Evolutionary conservation across 2,329 filamentous ascomycete genomes (phyloP).

Genomic region (Aquanectria penicillioides): DNA sequence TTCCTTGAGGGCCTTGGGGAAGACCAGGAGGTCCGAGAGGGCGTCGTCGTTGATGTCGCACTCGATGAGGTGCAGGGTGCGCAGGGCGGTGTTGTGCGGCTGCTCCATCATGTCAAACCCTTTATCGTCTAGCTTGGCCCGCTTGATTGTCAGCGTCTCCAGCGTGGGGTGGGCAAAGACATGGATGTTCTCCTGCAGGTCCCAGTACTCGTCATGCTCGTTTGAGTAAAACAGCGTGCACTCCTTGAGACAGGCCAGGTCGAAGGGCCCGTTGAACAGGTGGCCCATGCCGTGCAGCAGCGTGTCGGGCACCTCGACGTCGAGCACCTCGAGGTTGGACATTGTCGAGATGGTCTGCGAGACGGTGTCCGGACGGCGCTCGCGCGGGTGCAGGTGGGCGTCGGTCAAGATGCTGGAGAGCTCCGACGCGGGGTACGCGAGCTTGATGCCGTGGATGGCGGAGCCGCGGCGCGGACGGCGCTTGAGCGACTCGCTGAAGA

Average conservation of each 20-base stretch:
- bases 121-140: conserved; percentile 57
- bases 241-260: conserved; percentile 57
- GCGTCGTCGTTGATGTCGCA: conserved; percentile 60
- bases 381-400: conserved; percentile 43
- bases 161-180: conserved; percentile 61
- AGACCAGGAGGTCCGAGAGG: conserved; percentile 50
- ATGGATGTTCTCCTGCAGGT: conserved; percentile 62
- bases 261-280: conserved; percentile 61
- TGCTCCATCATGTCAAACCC: conserved; percentile 60
- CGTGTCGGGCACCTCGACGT: conserved; percentile 55
- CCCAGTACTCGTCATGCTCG: conserved; percentile 57
- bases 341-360: conserved; percentile 59
- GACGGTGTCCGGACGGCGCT: conserved; percentile 53
- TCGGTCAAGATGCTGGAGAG: conserved; percentile 54
- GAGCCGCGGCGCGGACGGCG: conserved; percentile 59
- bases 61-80: conserved; percentile 57
- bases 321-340: conserved; percentile 59
- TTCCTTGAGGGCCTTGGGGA: conserved; percentile 56
- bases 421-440: conserved; percentile 56
- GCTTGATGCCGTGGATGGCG: conserved; percentile 55
- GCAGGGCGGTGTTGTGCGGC: conserved; percentile 57
- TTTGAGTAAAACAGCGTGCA: conserved; percentile 60
- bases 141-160: conserved; percentile 55
- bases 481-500: conserved; percentile 58
- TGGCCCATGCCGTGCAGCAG: conserved; percentile 58